Evolutionary conservation across 2,329 filamentous ascomycete species (phyloP), one percentile per base, ranked within the genome.

Genomic region (Colletotrichum gloeosporioides): DNA sequence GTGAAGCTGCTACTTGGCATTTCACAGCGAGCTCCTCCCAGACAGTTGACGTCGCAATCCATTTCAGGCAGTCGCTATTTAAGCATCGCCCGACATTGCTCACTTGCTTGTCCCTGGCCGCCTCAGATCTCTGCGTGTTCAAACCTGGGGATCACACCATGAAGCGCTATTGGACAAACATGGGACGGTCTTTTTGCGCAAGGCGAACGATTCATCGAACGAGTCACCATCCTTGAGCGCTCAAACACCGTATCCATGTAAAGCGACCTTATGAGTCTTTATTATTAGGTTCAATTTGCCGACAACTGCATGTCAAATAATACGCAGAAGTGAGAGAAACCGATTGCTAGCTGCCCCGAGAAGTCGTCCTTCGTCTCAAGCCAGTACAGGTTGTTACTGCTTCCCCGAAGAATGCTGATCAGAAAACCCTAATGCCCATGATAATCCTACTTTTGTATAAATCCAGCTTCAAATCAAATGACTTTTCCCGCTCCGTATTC

Each of bases 401-500:
- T 59, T 62, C 61, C 31, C 65, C 36, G 39, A 25, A 49, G 2
- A 31, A 70, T 44, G 69, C 62, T 36, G 53, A 55, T 15, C 61
- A 44, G 55, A 49, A 36, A 63, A 36, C 16, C 16, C 59, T 27
- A 36, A 22, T 74, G 44, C 25, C n/a, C 62, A 22, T 53, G 29
- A 44, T 64, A 57, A 59, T 34, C 31, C 31, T 70, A 25, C 27
- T 75, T 75, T 71, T 32, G 39, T 71, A 39, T 71, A 63, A 55
- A 53, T 36, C 39, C 61, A 57, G 36, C 29, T 34, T 36, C 31
- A 31, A 71, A 39, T 63, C 31, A n/a, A 75, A 69, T 71, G 10
- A 75, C 49, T 66, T 70, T 75, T 77, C 34, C 55, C 61, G 53
- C 67, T 53, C 75, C 71, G 6, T 55, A 55, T 75, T 75, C 71